These are phyloP conservation scores for Ceratocystis harringtonii DNA, from an alignment of 2,329 filamentous ascomycete genomes.

Conservation along the genomic window DNA sequence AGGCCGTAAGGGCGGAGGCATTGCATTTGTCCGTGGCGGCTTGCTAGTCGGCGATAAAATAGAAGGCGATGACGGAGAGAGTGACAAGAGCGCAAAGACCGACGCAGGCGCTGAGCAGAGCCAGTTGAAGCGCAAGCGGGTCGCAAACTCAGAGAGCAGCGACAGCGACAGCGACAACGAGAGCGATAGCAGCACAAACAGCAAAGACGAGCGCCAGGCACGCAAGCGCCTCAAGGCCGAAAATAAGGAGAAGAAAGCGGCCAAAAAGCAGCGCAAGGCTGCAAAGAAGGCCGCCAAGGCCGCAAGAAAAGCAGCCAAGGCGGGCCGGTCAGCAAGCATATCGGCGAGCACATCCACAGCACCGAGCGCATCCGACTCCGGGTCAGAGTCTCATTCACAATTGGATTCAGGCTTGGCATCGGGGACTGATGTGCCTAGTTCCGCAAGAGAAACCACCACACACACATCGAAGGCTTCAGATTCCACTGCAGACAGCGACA, in stretches of 20 bases:
- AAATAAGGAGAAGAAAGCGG: conserved; percentile 13
- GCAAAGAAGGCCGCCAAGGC: conserved; percentile 7
- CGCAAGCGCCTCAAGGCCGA: conserved; percentile 11
- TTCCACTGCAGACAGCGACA: not conserved
- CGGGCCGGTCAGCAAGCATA: not conserved
- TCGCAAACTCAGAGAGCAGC: not conserved
- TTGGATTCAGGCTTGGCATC: not conserved
- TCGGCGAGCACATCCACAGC: not conserved
- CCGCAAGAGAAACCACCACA: not conserved
- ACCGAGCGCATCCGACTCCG: not conserved
- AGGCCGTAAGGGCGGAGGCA: conserved; percentile 51
- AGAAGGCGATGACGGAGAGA: conserved; percentile 10
- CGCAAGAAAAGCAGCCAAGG: conserved; percentile 2
- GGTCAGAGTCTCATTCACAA: not conserved
- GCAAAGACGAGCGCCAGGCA: conserved; percentile 1
- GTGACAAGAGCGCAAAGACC: not conserved
- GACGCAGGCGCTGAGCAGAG: not conserved
- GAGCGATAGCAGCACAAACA: not conserved
- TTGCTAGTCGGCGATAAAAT: conserved; percentile 31
- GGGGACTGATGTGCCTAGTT: not conserved
- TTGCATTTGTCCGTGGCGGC: conserved; percentile 81
- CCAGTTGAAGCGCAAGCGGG: conserved; percentile 9
- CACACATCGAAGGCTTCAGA: not conserved
- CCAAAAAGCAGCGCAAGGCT: conserved; percentile 12
- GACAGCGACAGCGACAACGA: not conserved